Conservation (phyloP, 345 rosid genomes). For the Eucalyptus tenuipes region DNA sequence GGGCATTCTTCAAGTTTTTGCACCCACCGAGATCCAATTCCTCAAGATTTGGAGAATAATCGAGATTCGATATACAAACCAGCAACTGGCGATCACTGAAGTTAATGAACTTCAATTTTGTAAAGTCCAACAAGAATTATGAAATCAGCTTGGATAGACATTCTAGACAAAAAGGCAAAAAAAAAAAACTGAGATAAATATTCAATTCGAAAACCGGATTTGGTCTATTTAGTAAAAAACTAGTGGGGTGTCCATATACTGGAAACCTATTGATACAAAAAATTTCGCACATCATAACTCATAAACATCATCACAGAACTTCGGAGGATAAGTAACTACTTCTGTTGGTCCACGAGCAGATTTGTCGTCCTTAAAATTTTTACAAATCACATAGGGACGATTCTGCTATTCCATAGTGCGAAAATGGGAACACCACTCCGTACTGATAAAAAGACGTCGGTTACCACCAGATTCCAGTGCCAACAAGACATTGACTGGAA, state of each 20-base stretch:
- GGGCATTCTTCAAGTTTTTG: not conserved
- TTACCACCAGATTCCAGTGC: not conserved
- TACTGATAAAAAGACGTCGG: not conserved
- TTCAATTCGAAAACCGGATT: not conserved
- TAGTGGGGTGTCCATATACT: no score
- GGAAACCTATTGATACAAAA: no score
- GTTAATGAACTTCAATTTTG: not conserved
- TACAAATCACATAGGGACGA: no score
- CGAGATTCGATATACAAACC: not conserved
- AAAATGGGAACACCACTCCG: no score
- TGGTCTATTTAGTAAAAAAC: no score
- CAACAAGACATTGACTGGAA: not conserved
- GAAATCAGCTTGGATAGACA: not conserved
- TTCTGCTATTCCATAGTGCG: no score
- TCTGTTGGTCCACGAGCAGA: no score
- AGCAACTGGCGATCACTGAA: not conserved
- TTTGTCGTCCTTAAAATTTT: no score
- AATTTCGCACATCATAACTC: no score
- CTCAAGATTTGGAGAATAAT: not conserved
- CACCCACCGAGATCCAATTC: not conserved
- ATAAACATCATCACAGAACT: no score
- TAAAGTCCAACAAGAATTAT: not conserved
- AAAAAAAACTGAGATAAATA: not conserved
- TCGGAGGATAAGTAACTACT: no score
- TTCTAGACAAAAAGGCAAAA: not conserved